These are phyloP conservation scores for Cymodocea nodosa DNA, from an alignment of 116 monocot species.

Conservation along the genomic window DNA sequence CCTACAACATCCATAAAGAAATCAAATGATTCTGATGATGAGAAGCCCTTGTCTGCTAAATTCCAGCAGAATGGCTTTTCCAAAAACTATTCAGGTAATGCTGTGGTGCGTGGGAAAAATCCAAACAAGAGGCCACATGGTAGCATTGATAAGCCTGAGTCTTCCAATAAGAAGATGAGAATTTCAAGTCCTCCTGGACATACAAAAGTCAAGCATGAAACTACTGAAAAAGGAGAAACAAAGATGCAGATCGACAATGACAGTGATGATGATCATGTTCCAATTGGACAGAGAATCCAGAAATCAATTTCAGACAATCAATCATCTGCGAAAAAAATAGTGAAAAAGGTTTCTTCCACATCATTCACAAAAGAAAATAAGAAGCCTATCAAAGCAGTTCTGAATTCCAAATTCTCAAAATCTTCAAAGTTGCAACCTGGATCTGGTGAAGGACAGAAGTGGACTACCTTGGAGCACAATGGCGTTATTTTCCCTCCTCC, in stretches of 20 bases:
- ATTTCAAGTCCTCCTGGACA: slow-evolving; percentile 16
- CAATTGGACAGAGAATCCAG: slow-evolving; percentile 55
- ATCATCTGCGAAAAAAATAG: slow-evolving; percentile 30
- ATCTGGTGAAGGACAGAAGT: slow-evolving; percentile 91
- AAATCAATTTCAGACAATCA: slow-evolving; percentile 27
- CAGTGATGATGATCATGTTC: slow-evolving; percentile 35
- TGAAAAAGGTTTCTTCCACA: slow-evolving; percentile 34
- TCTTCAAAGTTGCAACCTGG: slow-evolving; percentile 81
- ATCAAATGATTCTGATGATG: slow-evolving; percentile 30
- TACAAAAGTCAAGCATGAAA: slow-evolving; percentile 31
- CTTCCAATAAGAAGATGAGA: slow-evolving; percentile 68
- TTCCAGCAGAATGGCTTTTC: slow-evolving; percentile 27
- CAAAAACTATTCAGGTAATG: slow-evolving; percentile 16
- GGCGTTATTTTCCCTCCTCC: slow-evolving; percentile 98
- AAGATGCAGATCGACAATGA: neutral
- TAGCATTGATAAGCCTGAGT: slow-evolving; percentile 11
- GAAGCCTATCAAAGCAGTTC: slow-evolving; percentile 37
- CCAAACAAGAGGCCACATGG: slow-evolving; percentile 45
- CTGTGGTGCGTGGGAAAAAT: slow-evolving; percentile 10
- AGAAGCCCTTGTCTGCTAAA: slow-evolving; percentile 34
- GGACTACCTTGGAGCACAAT: slow-evolving; percentile 90
- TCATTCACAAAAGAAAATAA: slow-evolving; percentile 50
- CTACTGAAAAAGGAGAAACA: slow-evolving; percentile 33
- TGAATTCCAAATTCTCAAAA: slow-evolving; percentile 50
- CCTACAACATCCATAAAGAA: slow-evolving; percentile 7